A percentile compares a stretch with the other conserved stretches of the same genome.
phyloP scores from a whole-genome alignment of 2,329 filamentous ascomycete species.

The Colletotrichum sp. region DNA sequence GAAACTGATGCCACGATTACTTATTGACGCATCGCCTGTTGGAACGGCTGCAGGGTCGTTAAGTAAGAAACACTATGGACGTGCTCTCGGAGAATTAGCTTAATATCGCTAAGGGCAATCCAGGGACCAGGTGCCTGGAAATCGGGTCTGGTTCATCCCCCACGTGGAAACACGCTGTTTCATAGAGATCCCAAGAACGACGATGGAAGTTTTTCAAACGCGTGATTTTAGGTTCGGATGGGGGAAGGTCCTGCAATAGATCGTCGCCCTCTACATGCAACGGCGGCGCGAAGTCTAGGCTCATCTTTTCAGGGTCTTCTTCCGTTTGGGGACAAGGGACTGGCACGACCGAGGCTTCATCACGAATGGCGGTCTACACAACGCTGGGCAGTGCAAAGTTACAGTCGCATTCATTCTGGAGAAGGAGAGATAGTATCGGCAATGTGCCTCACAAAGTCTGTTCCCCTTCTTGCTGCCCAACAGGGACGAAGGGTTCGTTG shows the following conservation, averaged over 20 bases:
- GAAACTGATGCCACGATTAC: not conserved
- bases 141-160: not conserved
- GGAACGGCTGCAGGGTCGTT: not conserved
- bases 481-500: not conserved
- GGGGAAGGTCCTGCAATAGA: not conserved
- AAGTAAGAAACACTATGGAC: not conserved
- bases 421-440: not conserved
- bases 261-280: not conserved
- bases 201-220: not conserved
- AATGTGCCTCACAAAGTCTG: not conserved
- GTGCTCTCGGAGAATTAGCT: conserved; percentile 16
- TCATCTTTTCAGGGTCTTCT: not conserved
- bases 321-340: not conserved
- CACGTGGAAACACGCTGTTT: not conserved
- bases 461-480: not conserved
- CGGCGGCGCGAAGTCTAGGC: not conserved
- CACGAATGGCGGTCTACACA: not conserved
- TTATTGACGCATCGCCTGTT: not conserved
- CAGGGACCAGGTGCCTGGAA: not conserved
- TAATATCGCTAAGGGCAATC: not conserved
- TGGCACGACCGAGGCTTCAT: not conserved
- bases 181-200: not conserved
- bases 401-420: not conserved
- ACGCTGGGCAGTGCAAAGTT: not conserved
- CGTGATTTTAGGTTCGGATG: not conserved